phyloP scores from a whole-genome alignment of 257 asterid species.

The Linderniella brevidens region DNA sequence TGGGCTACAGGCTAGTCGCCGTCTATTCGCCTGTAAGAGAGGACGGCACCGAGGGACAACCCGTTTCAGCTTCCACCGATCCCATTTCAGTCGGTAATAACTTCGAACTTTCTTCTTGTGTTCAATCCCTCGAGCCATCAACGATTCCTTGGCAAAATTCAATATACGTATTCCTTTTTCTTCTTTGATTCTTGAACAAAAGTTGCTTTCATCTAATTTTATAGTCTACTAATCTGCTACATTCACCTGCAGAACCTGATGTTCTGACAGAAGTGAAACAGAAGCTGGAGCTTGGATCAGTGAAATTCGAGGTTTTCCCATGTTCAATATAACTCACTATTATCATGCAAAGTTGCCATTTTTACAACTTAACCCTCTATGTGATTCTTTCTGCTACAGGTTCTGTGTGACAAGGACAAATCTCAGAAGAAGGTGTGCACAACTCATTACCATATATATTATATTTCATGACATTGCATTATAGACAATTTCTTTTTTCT shows the following conservation, averaged over 20 bases:
- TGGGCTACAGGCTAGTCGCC: constrained; percentile 87
- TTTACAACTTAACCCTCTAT: neutral
- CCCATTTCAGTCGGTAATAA: constrained; percentile 73
- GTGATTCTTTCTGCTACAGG: constrained; percentile 32
- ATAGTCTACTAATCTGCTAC: constrained; percentile 1
- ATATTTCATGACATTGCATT: neutral
- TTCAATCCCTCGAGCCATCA: too few species aligned
- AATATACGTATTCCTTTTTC: neutral
- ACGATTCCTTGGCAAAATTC: neutral
- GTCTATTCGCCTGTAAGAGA: constrained; percentile 85
- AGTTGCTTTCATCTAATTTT: neutral
- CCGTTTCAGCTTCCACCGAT: constrained; percentile 89
- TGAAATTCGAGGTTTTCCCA: constrained; percentile 72
- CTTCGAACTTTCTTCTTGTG: neutral
- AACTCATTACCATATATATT: neutral
- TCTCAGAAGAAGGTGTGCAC: constrained; percentile 55
- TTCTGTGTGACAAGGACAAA: constrained; percentile 74
- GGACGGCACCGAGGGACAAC: constrained; percentile 88
- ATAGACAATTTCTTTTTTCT: neutral
- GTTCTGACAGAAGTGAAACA: constrained; percentile 86
- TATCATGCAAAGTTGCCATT: neutral
- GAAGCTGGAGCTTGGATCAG: constrained; percentile 80
- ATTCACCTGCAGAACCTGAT: constrained; percentile 72
- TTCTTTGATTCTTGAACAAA: neutral
- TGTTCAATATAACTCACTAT: neutral